phyloP scores from a whole-genome alignment of 805 yeast genomes.

The Yarrowia sp. region DNA sequence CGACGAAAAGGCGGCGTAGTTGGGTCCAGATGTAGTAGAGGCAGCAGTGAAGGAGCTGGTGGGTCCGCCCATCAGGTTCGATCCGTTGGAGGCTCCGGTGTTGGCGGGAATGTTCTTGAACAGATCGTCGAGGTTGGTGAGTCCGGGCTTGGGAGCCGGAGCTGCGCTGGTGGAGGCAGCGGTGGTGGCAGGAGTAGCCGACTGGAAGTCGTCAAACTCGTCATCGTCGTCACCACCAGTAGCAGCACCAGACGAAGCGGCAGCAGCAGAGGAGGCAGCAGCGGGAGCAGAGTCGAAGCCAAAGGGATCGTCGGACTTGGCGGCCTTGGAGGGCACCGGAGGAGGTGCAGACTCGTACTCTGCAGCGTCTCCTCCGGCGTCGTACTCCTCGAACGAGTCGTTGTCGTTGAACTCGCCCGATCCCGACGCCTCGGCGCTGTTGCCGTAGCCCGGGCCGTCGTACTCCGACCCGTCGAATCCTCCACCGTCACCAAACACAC shows the following conservation, averaged over 20 bases:
- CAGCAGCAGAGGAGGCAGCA: constrained; percentile 19
- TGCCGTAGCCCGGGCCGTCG: constrained; percentile 47
- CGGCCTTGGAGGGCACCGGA: constrained; percentile 37
- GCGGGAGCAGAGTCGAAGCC: constrained; percentile 40
- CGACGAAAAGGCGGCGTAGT: constrained; percentile 32
- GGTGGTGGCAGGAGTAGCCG: constrained; percentile 57
- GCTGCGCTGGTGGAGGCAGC: constrained; percentile 39
- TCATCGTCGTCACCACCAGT: constrained; percentile 61
- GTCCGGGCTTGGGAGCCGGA: constrained; percentile 21
- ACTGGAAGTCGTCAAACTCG: constrained; percentile 70
- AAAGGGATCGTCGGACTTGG: constrained; percentile 42
- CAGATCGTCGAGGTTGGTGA: constrained; percentile 43
- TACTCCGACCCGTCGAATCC: constrained; percentile 51
- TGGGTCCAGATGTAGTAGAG: constrained; percentile 11
- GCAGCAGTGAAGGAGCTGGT: constrained; percentile 24
- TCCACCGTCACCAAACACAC: constrained; percentile 54
- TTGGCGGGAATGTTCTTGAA: constrained; percentile 42
- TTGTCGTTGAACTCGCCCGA: constrained; percentile 41
- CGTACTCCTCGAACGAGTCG: constrained; percentile 53
- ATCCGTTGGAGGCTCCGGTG: background rate
- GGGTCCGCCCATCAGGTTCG: constrained; percentile 26
- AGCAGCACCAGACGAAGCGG: background rate
- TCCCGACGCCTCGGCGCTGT: constrained; percentile 28
- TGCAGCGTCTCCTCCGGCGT: constrained; percentile 43
- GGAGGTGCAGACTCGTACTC: constrained; percentile 28